These are phyloP conservation scores for Trichoderma cornu-damae DNA, from an alignment of 2,329 filamentous ascomycete species.

Conservation along the genomic window DNA sequence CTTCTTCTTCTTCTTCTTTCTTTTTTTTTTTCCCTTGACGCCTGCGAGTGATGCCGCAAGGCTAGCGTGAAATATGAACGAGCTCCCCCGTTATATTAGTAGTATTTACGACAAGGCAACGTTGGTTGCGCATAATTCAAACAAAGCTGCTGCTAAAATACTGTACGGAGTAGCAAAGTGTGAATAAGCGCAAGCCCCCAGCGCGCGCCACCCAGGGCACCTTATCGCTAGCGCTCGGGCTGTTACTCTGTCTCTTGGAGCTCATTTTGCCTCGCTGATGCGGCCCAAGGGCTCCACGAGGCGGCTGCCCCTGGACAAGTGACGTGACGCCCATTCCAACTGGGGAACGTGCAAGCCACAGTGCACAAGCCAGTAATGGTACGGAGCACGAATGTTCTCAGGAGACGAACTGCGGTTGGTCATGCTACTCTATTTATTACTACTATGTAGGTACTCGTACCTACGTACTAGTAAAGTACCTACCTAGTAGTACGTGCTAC, in stretches of 20 bases:
- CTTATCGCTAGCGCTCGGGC: too few relatives aligned
- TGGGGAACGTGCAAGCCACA: background rate
- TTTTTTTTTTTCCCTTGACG: background rate
- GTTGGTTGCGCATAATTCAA: too few relatives aligned
- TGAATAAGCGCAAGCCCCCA: conserved; percentile 2
- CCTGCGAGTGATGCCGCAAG: too few relatives aligned
- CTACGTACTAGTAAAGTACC: too few relatives aligned
- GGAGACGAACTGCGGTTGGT: too few relatives aligned
- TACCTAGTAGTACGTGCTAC: too few relatives aligned
- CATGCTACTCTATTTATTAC: too few relatives aligned
- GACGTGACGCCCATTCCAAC: conserved; percentile 2
- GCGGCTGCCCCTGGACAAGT: conserved; percentile 10
- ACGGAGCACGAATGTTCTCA: background rate
- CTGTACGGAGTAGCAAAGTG: background rate
- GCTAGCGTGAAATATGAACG: too few relatives aligned
- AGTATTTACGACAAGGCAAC: too few relatives aligned
- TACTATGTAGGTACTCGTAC: too few relatives aligned
- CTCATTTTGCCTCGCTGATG: conserved; percentile 5
- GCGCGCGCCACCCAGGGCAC: conserved; percentile 12
- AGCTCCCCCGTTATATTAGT: too few relatives aligned
- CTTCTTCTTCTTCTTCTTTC: background rate
- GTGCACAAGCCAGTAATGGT: background rate
- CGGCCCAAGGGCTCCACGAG: conserved; percentile 6
- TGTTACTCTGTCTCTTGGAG: too few relatives aligned
- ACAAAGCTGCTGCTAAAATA: background rate